A percentile compares a stretch with the other conserved stretches of the same genome.
Conservation (phyloP, 345 rosid species). For the Fremontodendron californicum region DNA sequence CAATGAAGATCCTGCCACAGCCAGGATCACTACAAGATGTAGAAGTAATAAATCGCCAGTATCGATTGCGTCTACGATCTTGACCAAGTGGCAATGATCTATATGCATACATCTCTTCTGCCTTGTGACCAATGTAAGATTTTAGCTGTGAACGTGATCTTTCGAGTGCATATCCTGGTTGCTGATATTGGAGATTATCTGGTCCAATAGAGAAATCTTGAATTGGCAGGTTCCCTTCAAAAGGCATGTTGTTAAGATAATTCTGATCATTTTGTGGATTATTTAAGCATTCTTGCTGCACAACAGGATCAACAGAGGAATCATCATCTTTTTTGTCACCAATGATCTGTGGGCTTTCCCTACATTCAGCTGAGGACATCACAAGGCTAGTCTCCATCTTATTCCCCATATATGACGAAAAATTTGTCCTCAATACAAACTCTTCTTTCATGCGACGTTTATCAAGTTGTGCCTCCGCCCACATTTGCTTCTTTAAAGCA, state of each 20-base stretch:
- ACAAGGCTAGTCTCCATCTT: conserved; percentile 43
- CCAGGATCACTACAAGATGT: conserved; percentile 74
- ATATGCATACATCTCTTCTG: conserved; percentile 67
- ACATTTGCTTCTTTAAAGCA: conserved; percentile 88
- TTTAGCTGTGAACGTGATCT: conserved; percentile 66
- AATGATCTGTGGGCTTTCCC: conserved; percentile 43
- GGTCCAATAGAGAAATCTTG: conserved; percentile 50
- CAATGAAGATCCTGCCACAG: conserved; percentile 81
- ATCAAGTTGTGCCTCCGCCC: conserved; percentile 88
- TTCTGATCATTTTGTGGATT: conserved; percentile 34
- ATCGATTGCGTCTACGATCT: conserved; percentile 85
- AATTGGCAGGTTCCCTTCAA: conserved; percentile 48
- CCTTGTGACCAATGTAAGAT: conserved; percentile 72
- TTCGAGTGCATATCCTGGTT: conserved; percentile 57
- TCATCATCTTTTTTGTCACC: conserved; percentile 30
- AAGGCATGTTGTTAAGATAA: conserved; percentile 26
- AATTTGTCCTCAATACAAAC: conserved; percentile 41
- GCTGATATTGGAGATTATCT: conserved; percentile 56
- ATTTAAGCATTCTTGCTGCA: conserved; percentile 42
- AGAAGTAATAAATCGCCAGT: conserved; percentile 81
- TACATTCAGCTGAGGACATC: conserved; percentile 35
- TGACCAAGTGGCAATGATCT: conserved; percentile 87
- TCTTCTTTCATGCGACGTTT: conserved; percentile 82
- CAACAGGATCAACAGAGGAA: conserved; percentile 20
- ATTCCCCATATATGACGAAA: conserved; percentile 38